A percentile compares a stretch with the other conserved stretches of the same genome.
Conservation (phyloP, 257 asterid genomes). For the Avicennia marina region DNA sequence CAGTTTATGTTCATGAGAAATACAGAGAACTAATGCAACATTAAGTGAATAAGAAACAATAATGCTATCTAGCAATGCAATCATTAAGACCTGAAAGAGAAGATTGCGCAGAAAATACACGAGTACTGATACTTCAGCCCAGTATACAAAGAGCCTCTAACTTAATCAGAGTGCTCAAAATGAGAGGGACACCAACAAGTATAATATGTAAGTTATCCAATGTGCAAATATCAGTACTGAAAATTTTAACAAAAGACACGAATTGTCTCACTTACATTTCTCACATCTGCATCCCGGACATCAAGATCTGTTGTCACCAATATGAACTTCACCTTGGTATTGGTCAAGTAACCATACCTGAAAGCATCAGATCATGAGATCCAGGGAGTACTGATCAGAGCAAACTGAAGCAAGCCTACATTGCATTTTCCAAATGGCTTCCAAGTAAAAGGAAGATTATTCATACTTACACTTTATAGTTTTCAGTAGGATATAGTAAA, state of each 20-base stretch:
- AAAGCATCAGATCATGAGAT: slow-evolving; percentile 19
- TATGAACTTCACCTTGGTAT: slow-evolving; percentile 96
- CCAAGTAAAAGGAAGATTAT: too few relatives aligned
- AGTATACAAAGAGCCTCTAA: too few relatives aligned
- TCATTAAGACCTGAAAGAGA: neutral
- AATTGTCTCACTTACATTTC: slow-evolving; percentile 61
- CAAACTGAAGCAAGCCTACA: neutral
- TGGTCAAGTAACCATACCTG: slow-evolving; percentile 96
- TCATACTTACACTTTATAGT: slow-evolving; percentile 87
- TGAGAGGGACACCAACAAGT: neutral
- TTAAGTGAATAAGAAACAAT: neutral
- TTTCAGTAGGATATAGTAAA: slow-evolving; percentile 91
- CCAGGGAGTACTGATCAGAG: slow-evolving; percentile 3
- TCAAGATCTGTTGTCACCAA: slow-evolving; percentile 95
- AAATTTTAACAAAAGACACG: neutral
- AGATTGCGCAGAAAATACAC: too few relatives aligned
- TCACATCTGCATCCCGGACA: slow-evolving; percentile 88
- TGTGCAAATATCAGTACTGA: neutral
- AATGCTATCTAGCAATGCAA: neutral
- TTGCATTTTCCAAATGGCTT: too few relatives aligned
- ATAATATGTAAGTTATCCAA: neutral
- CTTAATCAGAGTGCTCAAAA: too few relatives aligned
- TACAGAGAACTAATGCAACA: neutral
- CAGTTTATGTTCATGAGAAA: neutral
- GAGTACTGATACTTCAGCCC: too few relatives aligned